Base-by-base conservation (phyloP, 805 yeast species). In the Candida loeiensis region DNA sequence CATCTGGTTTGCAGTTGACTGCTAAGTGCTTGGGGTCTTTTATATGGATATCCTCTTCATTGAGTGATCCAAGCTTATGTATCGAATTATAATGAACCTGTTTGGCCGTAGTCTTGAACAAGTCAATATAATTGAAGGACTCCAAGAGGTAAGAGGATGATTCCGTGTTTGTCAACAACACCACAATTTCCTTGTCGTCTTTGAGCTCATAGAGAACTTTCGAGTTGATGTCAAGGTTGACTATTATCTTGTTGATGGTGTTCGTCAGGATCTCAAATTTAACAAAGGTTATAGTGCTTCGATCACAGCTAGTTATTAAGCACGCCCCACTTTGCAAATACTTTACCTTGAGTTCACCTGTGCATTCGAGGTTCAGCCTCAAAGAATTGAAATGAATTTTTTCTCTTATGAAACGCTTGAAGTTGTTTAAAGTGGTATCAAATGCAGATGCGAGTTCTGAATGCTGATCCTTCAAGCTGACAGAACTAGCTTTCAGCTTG, bases 1-100 rank as follows among this genome's bases (percentile, higher is more conserved):
- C 26, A 22, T 18, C 16, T 8, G 21, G 22, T 17, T 15, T 17
- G 11, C 26, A 21, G 26, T 22, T 69, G n/a, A 64, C 45, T 0
- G 70, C 50, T 31, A 73, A 27, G 34, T 51, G 51, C 3, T 48
- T 43, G 1, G 75, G 73, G n/a, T 49, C 39, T 25, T 43, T 37
- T n/a, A 53, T 45, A 9, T 36, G 27, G 6, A 47, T 26, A 3
- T 37, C 26, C 4, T 34, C 37, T 8, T 31, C 33, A 5, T 20
- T 16, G n/a, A 45, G 28, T 5, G 36, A 17, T 7, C 37, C 35
- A 11, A 22, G 9, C n/a, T 25, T 36, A 15, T 32, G 40, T 12
- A 33, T 35, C 6, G 21, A 13, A 16, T 36, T 28, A 19, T 30
- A 37, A 6, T 30, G 20, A 14, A 29, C 17, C n/a, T 29, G 37